Evolutionary conservation across 2,329 filamentous ascomycete species (phyloP).

Genomic region (Neofusicoccum sp.): DNA sequence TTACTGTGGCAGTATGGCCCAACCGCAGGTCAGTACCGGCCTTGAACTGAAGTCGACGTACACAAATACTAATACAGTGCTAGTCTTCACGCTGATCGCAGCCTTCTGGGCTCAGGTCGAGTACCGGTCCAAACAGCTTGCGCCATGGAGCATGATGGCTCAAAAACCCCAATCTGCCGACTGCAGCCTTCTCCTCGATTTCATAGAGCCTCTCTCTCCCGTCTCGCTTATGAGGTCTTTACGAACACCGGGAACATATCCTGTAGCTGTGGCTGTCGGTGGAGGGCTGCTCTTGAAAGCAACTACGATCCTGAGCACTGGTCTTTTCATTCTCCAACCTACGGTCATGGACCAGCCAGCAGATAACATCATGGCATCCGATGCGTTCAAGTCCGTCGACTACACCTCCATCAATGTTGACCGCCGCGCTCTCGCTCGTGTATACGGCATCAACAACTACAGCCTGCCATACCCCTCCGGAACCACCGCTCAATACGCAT

Average conservation of each 20-base stretch:
- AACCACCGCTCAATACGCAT: neutral
- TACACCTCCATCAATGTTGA: neutral
- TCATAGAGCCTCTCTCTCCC: neutral
- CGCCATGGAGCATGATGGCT: neutral
- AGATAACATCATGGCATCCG: neutral
- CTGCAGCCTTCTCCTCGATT: neutral
- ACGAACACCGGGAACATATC: neutral
- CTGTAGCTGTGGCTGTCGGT: neutral
- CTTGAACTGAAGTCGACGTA: too few species aligned
- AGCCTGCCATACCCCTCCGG: neutral
- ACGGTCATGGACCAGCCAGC: neutral
- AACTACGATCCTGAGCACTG: slow-evolving; percentile 11
- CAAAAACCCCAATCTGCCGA: neutral
- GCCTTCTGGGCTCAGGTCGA: neutral
- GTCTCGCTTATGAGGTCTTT: too few species aligned
- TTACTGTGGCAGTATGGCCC: neutral
- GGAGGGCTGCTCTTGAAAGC: slow-evolving; percentile 1
- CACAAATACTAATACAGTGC: too few species aligned
- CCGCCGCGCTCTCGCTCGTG: neutral
- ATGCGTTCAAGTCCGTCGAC: neutral
- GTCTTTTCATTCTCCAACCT: neutral
- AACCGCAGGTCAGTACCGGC: neutral
- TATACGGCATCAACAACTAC: neutral
- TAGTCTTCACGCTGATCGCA: neutral
- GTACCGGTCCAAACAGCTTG: neutral